Evolutionary conservation across 2,329 filamentous ascomycete genomes (phyloP).

Genomic region (Aspergillus vadensis): DNA sequence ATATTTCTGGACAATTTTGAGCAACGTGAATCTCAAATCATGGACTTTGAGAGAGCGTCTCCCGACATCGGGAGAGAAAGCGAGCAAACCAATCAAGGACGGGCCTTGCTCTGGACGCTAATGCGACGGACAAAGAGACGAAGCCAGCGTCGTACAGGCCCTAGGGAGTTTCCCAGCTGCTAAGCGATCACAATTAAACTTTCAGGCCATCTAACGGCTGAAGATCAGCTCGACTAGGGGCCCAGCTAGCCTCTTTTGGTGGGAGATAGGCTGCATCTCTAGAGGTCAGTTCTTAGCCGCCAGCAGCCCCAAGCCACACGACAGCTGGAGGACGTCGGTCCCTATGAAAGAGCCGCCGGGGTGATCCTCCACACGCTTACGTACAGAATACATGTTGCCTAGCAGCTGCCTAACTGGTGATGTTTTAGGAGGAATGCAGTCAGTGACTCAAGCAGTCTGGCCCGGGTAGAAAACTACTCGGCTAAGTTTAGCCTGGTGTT

Average conservation of each 20-base stretch:
- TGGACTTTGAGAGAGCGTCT: neutral
- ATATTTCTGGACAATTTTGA: neutral
- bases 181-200: constrained; percentile 1
- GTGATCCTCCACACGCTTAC: neutral
- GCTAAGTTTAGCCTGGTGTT: neutral
- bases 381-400: neutral
- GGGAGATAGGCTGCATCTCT: neutral
- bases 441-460: neutral
- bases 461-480: neutral
- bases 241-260: neutral
- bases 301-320: constrained; percentile 2
- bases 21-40: neutral
- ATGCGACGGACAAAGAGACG: neutral
- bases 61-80: neutral
- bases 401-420: neutral
- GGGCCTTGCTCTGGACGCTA: neutral
- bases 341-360: constrained; percentile 1
- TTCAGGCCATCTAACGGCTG: constrained; percentile 1
- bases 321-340: neutral
- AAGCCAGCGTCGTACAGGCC: neutral
- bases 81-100: neutral
- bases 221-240: constrained; percentile 1
- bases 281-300: neutral
- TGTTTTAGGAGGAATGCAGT: neutral
- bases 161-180: neutral